phyloP scores from a whole-genome alignment of 192 early-diverging fungal species.

The Powellomyces hirtus region DNA sequence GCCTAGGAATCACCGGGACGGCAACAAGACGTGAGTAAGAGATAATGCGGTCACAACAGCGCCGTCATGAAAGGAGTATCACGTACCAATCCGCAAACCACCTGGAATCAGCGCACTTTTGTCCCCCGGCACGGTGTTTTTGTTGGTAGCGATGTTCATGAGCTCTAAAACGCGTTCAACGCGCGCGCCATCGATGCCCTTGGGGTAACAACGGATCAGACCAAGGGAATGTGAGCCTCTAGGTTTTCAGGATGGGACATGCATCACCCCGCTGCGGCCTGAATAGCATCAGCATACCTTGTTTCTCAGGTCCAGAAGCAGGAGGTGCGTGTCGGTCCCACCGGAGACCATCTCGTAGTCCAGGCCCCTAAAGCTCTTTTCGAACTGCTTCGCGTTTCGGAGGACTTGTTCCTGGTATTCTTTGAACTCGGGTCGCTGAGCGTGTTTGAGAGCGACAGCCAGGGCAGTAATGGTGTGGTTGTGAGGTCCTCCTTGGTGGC shows the following conservation, averaged over 20 bases:
- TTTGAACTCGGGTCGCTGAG: constrained; percentile 80
- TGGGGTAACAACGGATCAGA: too few relatives aligned
- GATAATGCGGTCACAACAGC: not conserved
- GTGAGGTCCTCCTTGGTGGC: constrained; percentile 98
- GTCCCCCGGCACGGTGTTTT: constrained; percentile 99
- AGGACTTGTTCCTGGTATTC: constrained; percentile 91
- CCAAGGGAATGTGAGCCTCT: not conserved
- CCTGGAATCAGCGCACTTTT: constrained; percentile 89
- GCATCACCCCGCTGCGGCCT: too few relatives aligned
- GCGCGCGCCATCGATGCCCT: constrained; percentile 91
- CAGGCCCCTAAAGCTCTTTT: constrained; percentile 65
- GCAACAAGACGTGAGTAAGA: constrained; percentile 19
- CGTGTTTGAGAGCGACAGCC: constrained; percentile 85
- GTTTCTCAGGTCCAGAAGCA: constrained; percentile 83
- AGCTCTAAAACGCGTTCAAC: constrained; percentile 95
- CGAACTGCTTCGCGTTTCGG: constrained; percentile 86
- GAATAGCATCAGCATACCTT: constrained; percentile 37
- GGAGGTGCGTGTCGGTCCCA: constrained; percentile 94
- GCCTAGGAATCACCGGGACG: too few relatives aligned
- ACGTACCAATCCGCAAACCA: constrained; percentile 85
- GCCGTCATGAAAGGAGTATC: not conserved
- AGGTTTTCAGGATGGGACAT: not conserved
- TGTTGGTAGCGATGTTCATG: constrained; percentile 96
- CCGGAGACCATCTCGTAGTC: constrained; percentile 84
- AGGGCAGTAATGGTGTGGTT: constrained; percentile 98